A percentile compares a stretch with the other conserved stretches of the same genome.
phyloP scores from a whole-genome alignment of 805 yeast species.

The Citeromyces nyonsensis region DNA sequence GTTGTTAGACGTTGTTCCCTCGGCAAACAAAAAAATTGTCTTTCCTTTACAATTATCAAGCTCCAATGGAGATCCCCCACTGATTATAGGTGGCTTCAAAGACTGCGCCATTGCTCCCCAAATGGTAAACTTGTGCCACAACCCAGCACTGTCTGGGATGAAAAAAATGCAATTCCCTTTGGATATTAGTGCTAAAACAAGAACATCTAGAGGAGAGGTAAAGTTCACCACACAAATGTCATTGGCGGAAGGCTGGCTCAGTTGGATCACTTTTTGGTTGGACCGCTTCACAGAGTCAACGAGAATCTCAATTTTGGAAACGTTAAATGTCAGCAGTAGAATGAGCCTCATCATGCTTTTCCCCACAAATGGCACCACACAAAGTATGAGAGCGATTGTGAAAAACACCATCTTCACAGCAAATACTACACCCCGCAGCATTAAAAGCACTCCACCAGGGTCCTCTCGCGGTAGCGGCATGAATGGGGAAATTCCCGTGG shows the following conservation, averaged over 20 bases:
- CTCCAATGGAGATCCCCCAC: conserved; percentile 1
- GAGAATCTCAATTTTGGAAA: conserved; percentile 12
- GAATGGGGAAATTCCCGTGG: conserved; percentile 89
- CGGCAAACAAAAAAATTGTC: conserved; percentile 44
- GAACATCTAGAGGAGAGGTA: conserved; percentile 41
- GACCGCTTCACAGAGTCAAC: conserved; percentile 36
- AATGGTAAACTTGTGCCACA: conserved; percentile 12
- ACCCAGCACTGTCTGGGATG: conserved; percentile 22
- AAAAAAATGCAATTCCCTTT: conserved; percentile 13
- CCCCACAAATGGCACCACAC: conserved; percentile 6
- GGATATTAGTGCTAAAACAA: conserved; percentile 16
- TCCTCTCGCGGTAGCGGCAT: conserved; percentile 32
- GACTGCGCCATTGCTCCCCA: conserved; percentile 7
- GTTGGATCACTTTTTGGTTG: conserved; percentile 15
- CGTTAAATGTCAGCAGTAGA: conserved; percentile 17
- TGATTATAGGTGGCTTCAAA: neutral
- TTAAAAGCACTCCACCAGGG: neutral
- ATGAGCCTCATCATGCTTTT: conserved; percentile 7
- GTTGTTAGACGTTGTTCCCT: conserved; percentile 82
- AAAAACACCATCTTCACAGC: conserved; percentile 13
- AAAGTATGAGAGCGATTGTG: conserved; percentile 8
- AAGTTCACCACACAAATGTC: conserved; percentile 44
- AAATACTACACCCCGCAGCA: conserved; percentile 8
- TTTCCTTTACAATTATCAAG: conserved; percentile 17
- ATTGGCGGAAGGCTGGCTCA: conserved; percentile 20